Evolutionary conservation across 169 alveolate genomes (phyloP).

Genomic region (Plasmodium reichenowi): DNA sequence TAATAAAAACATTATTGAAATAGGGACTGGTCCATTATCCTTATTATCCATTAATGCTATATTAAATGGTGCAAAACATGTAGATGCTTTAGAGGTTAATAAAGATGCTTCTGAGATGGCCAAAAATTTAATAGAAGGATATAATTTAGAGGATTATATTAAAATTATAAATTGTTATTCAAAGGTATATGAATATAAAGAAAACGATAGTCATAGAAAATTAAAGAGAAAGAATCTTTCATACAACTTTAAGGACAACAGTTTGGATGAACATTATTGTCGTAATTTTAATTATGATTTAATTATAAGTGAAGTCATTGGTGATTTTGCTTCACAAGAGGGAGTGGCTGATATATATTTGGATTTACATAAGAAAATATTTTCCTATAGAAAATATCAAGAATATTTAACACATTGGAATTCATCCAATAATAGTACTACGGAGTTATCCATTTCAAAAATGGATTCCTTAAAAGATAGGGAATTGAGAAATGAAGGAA

Average conservation of each 20-base stretch:
- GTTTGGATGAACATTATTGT: constrained; percentile 34
- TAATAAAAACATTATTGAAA: constrained; percentile 84
- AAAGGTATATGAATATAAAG: constrained; percentile 80
- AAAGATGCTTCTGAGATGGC: constrained; percentile 86
- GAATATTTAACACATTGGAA: constrained; percentile 48
- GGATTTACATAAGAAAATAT: constrained; percentile 86
- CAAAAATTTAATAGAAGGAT: constrained; percentile 84
- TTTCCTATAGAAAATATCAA: constrained; percentile 67
- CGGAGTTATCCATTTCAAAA: not conserved
- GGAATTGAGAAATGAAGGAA: not conserved
- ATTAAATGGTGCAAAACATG: constrained; percentile 88
- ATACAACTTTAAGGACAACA: constrained; percentile 12
- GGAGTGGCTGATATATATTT: constrained; percentile 89
- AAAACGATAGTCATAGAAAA: constrained; percentile 30
- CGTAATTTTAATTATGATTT: constrained; percentile 83
- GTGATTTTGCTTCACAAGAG: constrained; percentile 91
- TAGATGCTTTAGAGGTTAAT: constrained; percentile 90
- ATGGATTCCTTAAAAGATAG: not conserved
- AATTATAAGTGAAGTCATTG: constrained; percentile 89
- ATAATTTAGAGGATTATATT: constrained; percentile 82
- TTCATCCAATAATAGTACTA: not conserved
- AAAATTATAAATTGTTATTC: constrained; percentile 85
- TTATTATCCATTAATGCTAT: constrained; percentile 88
- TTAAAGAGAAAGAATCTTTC: constrained; percentile 21
- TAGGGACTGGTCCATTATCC: constrained; percentile 91